Percentiles rank a stretch among this genome's conserved stretches.
phyloP scores from a whole-genome alignment of 331 rosid genomes.

The Quercus lobata region DNA sequence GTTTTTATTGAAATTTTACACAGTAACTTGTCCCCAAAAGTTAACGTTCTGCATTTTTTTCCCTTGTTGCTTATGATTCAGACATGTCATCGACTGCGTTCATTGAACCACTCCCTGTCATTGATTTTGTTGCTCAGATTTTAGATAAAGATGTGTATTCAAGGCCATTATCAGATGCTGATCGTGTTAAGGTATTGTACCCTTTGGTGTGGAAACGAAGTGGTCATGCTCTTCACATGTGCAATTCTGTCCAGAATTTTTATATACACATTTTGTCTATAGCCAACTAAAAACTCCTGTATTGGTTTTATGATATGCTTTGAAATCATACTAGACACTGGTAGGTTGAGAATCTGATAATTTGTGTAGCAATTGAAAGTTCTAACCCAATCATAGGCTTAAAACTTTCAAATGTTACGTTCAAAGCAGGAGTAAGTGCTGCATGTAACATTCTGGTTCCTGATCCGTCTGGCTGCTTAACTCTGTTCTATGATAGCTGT shows the following conservation, averaged over 20 bases:
- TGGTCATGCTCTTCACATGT: neutral
- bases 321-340: too few species aligned
- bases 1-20: neutral
- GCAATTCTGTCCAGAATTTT: neutral
- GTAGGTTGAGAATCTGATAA: too few species aligned
- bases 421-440: neutral
- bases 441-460: neutral
- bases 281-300: neutral
- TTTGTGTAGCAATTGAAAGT: too few species aligned
- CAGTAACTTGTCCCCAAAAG: neutral
- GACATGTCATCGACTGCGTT: conserved; percentile 54
- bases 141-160: conserved; percentile 44
- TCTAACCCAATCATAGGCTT: neutral
- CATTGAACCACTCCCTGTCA: conserved; percentile 53
- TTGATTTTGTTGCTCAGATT: conserved; percentile 52
- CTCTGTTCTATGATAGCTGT: neutral
- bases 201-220: neutral
- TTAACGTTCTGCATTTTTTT: neutral
- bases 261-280: neutral
- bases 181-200: conserved; percentile 42
- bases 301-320: neutral
- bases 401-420: neutral
- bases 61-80: conserved; percentile 20
- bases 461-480: neutral
- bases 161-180: conserved; percentile 46